phyloP scores from a whole-genome alignment of 1,139 yeast species.

The Nadsonia starkeyi-henricii region DNA sequence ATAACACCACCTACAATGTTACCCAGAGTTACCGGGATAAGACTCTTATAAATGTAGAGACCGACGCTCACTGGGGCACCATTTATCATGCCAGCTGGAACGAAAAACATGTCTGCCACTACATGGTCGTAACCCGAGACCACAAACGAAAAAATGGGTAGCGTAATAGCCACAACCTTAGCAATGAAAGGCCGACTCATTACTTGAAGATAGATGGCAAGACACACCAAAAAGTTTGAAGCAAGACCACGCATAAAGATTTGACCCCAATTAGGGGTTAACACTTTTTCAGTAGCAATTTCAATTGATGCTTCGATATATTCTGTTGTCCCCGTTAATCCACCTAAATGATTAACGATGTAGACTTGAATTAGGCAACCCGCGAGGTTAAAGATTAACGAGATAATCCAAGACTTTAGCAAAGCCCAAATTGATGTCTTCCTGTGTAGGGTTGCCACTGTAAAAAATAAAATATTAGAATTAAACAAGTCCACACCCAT shows the following conservation, averaged over 20 bases:
- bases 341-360: constrained; percentile 2
- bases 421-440: background rate
- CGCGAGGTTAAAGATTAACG: constrained; percentile 3
- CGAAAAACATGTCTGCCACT: constrained; percentile 65
- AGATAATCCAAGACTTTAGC: background rate
- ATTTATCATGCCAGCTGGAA: constrained; percentile 53
- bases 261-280: constrained; percentile 8
- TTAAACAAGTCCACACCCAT: constrained; percentile 4
- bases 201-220: constrained; percentile 62
- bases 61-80: constrained; percentile 50
- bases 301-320: constrained; percentile 1
- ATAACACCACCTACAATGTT: too few relatives aligned
- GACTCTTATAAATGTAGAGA: constrained; percentile 47
- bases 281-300: background rate
- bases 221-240: constrained; percentile 61
- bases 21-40: too few relatives aligned
- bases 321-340: constrained; percentile 2
- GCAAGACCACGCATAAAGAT: constrained; percentile 35
- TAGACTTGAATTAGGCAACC: constrained; percentile 2
- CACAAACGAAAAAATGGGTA: constrained; percentile 66
- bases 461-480: constrained; percentile 5
- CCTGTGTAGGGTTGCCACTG: constrained; percentile 1
- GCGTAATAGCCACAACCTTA: constrained; percentile 44
- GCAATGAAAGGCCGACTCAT: constrained; percentile 76
- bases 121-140: constrained; percentile 63